Percentiles rank a stretch among this genome's conserved stretches.
Conservation (phyloP, 495 filamentous ascomycete species). For the Acidomyces sp. region DNA sequence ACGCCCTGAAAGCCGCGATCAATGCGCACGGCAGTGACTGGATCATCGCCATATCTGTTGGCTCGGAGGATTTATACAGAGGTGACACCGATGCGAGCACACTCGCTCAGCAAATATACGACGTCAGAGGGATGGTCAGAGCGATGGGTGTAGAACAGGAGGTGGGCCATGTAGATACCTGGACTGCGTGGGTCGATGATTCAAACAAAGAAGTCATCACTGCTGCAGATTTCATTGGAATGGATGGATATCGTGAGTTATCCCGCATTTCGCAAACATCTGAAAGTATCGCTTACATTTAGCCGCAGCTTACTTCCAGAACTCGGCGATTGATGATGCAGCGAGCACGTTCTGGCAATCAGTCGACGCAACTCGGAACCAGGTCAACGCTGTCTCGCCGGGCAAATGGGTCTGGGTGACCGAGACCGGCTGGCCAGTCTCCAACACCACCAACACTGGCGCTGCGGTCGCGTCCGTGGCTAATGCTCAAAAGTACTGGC, state of each 20-base stretch:
- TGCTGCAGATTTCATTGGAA: conserved; percentile 22
- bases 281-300: too few relatives aligned
- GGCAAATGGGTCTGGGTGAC: conserved; percentile 25
- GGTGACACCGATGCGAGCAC: conserved; percentile 32
- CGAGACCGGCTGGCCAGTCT: conserved; percentile 23
- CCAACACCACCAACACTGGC: conserved; percentile 14
- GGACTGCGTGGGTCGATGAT: conserved; percentile 20
- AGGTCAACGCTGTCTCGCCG: conserved; percentile 17
- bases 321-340: conserved; percentile 8
- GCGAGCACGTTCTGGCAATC: conserved; percentile 17
- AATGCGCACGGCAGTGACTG: conserved; percentile 34
- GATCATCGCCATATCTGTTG: conserved; percentile 40
- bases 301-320: conserved; percentile 20
- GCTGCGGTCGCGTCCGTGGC: conserved; percentile 15
- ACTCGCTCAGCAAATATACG: conserved; percentile 37
- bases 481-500: conserved; percentile 28
- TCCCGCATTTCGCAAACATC: too few relatives aligned
- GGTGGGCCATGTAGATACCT: conserved; percentile 28
- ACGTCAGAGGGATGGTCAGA: conserved; percentile 29
- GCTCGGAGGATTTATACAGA: conserved; percentile 44
- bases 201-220: conserved; percentile 19
- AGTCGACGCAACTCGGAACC: conserved; percentile 15
- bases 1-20: conserved; percentile 35
- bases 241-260: conserved; percentile 13
- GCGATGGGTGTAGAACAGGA: conserved; percentile 16